Percentiles rank a stretch among this genome's conserved stretches.
Evolutionary conservation across 2,329 filamentous ascomycete genomes (phyloP).

Genomic region (Clonostachys chloroleuca): DNA sequence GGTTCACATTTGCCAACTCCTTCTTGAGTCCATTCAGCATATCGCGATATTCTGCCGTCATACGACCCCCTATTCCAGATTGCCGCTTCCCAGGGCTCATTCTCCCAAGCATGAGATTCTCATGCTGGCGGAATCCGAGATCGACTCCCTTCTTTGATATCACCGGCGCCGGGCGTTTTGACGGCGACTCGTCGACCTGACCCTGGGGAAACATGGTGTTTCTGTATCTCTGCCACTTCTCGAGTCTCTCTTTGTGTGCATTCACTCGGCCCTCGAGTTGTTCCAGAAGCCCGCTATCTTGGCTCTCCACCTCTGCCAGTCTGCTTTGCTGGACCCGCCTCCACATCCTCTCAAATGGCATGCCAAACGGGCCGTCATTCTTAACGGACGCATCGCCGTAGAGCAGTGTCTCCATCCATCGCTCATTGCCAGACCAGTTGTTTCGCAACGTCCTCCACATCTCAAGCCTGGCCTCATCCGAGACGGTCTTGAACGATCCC

Average conservation of each 20-base stretch:
- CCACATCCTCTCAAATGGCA: constrained; percentile 70
- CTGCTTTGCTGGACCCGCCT: constrained; percentile 56
- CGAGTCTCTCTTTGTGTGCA: constrained; percentile 62
- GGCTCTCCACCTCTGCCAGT: constrained; percentile 50
- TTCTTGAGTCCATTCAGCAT: constrained; percentile 34
- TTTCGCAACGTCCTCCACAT: constrained; percentile 59
- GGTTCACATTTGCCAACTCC: constrained; percentile 26
- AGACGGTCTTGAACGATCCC: constrained; percentile 20
- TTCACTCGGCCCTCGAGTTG: constrained; percentile 67
- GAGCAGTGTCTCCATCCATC: constrained; percentile 69
- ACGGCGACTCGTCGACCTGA: constrained; percentile 13
- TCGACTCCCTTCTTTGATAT: constrained; percentile 36
- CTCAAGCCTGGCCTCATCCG: constrained; percentile 36
- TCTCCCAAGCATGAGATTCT: constrained; percentile 36
- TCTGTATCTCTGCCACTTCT: constrained; percentile 70
- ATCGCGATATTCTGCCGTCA: constrained; percentile 35
- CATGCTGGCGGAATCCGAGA: constrained; percentile 50
- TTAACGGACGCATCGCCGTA: constrained; percentile 54
- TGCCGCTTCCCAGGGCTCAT: constrained; percentile 18
- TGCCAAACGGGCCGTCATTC: constrained; percentile 60
- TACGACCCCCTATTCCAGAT: neutral
- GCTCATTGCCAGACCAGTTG: constrained; percentile 75
- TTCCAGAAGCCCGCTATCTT: constrained; percentile 53
- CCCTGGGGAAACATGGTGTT: constrained; percentile 29
- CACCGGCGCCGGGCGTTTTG: constrained; percentile 8